A percentile compares a stretch with the other conserved stretches of the same genome.
Conservation (phyloP, 345 rosid genomes). For the Kandelia obovata region DNA sequence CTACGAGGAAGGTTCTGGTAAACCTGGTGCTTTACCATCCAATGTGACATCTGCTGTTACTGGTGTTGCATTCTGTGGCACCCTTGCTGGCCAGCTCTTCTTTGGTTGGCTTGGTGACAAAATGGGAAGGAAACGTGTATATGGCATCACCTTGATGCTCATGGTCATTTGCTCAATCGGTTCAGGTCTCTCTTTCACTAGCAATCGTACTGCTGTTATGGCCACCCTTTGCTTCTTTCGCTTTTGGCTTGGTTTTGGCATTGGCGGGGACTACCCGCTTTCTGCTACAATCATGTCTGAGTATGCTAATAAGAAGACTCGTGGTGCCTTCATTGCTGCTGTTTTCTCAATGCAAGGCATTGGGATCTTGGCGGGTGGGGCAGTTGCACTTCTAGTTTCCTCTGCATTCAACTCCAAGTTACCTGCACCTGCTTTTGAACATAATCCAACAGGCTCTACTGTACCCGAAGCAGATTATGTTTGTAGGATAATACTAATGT, state of each 20-base stretch:
- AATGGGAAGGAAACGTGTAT: slow-evolving; percentile 62
- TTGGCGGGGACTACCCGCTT: slow-evolving; percentile 82
- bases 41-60: slow-evolving; percentile 56
- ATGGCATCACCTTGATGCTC: slow-evolving; percentile 59
- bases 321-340: slow-evolving; percentile 67
- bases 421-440: slow-evolving; percentile 38
- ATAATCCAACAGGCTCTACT: slow-evolving; percentile 40
- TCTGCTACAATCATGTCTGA: slow-evolving; percentile 91
- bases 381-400: slow-evolving; percentile 44
- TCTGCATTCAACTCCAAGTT: slow-evolving; percentile 32
- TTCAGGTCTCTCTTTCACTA: slow-evolving; percentile 61
- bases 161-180: slow-evolving; percentile 58
- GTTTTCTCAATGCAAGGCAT: slow-evolving; percentile 84
- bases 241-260: slow-evolving; percentile 86
- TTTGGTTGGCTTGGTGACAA: slow-evolving; percentile 89
- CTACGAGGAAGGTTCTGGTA: slow-evolving; percentile 38
- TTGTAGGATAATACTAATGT: slow-evolving; percentile 65
- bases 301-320: slow-evolving; percentile 70
- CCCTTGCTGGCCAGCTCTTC: slow-evolving; percentile 72
- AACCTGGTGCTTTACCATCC: slow-evolving; percentile 58
- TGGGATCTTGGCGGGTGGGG: slow-evolving; percentile 64
- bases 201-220: slow-evolving; percentile 37
- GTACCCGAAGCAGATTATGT: slow-evolving; percentile 59
- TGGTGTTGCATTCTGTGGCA: slow-evolving; percentile 74
- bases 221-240: slow-evolving; percentile 73